These are phyloP conservation scores for Aquilaria sinensis DNA, from an alignment of 345 rosid species.

Conservation along the genomic window DNA sequence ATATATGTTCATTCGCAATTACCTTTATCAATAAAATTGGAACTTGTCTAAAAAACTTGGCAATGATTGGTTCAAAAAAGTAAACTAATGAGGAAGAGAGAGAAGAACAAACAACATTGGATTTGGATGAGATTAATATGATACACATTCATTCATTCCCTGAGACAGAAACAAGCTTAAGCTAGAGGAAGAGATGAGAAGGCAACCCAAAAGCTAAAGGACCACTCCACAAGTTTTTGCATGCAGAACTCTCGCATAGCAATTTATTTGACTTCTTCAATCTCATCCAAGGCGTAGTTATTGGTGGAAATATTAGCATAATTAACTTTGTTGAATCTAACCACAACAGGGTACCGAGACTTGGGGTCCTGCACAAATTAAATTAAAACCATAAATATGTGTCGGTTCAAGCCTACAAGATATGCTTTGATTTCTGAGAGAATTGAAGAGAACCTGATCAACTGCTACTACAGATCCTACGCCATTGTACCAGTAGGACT, in stretches of 20 bases:
- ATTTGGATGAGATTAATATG: conserved; percentile 1
- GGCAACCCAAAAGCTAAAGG: conserved; percentile 15
- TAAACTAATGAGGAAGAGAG: background rate
- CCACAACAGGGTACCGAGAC: conserved; percentile 84
- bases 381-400: background rate
- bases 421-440: background rate
- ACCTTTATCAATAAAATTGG: too few relatives aligned
- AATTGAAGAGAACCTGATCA: conserved; percentile 50
- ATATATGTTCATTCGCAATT: too few relatives aligned
- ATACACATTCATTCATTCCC: conserved; percentile 17
- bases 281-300: conserved; percentile 91
- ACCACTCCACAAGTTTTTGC: background rate
- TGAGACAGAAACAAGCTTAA: conserved; percentile 21
- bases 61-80: too few relatives aligned
- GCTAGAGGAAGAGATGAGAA: conserved; percentile 11
- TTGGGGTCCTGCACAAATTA: conserved; percentile 64
- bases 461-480: conserved; percentile 82
- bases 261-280: conserved; percentile 57
- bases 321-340: conserved; percentile 82
- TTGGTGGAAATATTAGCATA: conserved; percentile 92
- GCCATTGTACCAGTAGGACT: conserved; percentile 89
- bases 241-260: background rate
- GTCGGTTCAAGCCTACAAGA: too few relatives aligned
- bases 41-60: too few relatives aligned
- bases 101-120: background rate